Base-by-base conservation (phyloP, 352 stramenopile species). In the Globisporangium radiosum region DNA sequence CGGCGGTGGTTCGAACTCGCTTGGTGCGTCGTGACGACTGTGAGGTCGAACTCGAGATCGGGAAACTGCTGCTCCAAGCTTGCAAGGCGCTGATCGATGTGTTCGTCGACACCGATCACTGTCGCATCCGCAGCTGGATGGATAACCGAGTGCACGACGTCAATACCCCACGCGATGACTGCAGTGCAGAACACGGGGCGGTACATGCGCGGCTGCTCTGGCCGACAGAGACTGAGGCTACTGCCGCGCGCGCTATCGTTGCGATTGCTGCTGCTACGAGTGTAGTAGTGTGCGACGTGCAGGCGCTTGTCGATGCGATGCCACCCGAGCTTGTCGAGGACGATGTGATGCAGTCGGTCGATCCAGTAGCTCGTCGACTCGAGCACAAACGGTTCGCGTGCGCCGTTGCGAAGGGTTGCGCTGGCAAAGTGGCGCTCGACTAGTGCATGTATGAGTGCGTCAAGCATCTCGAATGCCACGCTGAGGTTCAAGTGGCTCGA, bases 381-480 rank as follows among this genome's bases (percentile, higher is more conserved):
- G 13, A 63, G 56, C n/a, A 60, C 52, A 39, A 66, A 72, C 0
- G 57, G 60, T 2, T 39, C n/a, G 3, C 17, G 4, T 10, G 4
- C 8, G 19, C n/a, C 7, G 2, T 37, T 8, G 4, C 39, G 37
- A 38, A 50, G 47, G 4, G n/a, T 6, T 1, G 14, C 19, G 3
- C 48, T 9, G 11, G 7, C 25, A 65, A 71, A 43, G 47, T 61
- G 36, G 19, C 25, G 3, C 7, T 11, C 17, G 37, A 65, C 51
- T 0, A 67, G 19, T 0, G 61, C 47, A 0, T 36, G 45, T 66
- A 78, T 63, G 9, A 81, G 53, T 9, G 47, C 62, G 33, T 78
- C 65, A 0, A 81, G 52, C 65, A 81, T 76, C 11, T 44, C 54
- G 54, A 76, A 76, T 0, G 61, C 47, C 2, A 54, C 75, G 13